Base-by-base conservation (phyloP, 257 asterid genomes). In the Coffea canephora region DNA sequence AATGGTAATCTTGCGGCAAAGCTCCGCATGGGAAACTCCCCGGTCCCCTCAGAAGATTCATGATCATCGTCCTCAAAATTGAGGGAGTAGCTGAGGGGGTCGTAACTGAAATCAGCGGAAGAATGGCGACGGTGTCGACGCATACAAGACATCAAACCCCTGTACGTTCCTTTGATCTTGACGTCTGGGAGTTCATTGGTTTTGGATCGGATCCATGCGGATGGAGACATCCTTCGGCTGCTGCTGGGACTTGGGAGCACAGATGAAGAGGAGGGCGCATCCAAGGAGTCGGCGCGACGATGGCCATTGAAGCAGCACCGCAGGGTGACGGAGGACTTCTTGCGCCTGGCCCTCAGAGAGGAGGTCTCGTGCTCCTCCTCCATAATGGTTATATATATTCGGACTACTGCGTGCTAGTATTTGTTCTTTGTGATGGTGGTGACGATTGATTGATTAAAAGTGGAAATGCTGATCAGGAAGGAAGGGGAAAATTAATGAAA, bases 1-100 rank as follows among this genome's bases (percentile, higher is more conserved):
- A 75, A 34, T 1, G 88, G 89, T 71, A 88, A 77, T 73, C 91
- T 85, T 13, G 88, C 52, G 2, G 84, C 70, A 83, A 88, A 90
- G 45, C 79, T 85, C 73, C 76, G 71, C 71, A 74, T 31, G 4
- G 66, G 84, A 5, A 39, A 62, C 9, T 85, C 83, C 19, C 73
- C 78, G 43, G 43, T 39, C 1, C 7, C 59, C 0, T 79, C 73
- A 13, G 79, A 77, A 9, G 73, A 19, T 21, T 75, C 78, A 3
- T 57, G 31, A 31, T 80, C 78, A 5, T 67, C 48, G 10, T 83
- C 89, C 10, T 83, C 84, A 70, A 86, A 86, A 49, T 86, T 86
- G 62, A 83, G 87, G 52, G 89, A 68, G 66, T 86, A 86, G 73
- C 89, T 83, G 18, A 72, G 82, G 31, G 89, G 86, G 55, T 86